Evolutionary conservation across 139 green algal species (phyloP), one percentile per base, ranked within the genome.

Genomic region (Tetradesmus obliquus): DNA sequence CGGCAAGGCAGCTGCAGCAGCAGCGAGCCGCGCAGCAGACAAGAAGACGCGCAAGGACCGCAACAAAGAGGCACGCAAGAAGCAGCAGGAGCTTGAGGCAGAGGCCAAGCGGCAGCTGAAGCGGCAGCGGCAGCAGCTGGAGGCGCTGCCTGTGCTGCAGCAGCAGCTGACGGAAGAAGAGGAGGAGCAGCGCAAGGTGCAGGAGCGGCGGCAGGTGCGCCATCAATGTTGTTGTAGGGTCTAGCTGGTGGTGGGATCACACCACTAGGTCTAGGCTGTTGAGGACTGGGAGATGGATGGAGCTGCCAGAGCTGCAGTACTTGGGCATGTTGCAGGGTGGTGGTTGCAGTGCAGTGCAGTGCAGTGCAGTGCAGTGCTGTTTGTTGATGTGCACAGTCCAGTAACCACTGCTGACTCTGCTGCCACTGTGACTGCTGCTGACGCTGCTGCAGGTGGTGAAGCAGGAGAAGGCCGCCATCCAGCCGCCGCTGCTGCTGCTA

Each of bases 401-500:
- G 32, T 45, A 45, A 45, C 32, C 32, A 45, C 32, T 45, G 32
- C 32, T 45, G 32, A 45, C n/a, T 54, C 74, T 12, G n/a, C 22
- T 32, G 22, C 9, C 15, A 9, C 32, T 82, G 15, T n/a, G 8
- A 32, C 9, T 66, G 57, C 57, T 13, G 57, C 57, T 9, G 57
- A 9, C 57, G 32, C 2, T 15, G 8, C 60, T 74, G 5, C 71
- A 95, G 93, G 93, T 91, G 54, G 91, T 96, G 62, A 84, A 90
- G 62, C 89, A 84, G 71, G 96, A 98, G 94, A 93, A 93, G 22
- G 92, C 93, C 8, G 93, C 94, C 0, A 62, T 55, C 12, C 57
- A 91, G 90, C 97, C 97, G 2, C 95, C 95, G n/a, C 91, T 99
- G 66, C 8, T 98, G 81, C 82, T 45, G 32, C 98, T 19, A 71